Evolutionary conservation across 2,329 filamentous ascomycete genomes (phyloP).

Genomic region (Hypoxylon sp.): DNA sequence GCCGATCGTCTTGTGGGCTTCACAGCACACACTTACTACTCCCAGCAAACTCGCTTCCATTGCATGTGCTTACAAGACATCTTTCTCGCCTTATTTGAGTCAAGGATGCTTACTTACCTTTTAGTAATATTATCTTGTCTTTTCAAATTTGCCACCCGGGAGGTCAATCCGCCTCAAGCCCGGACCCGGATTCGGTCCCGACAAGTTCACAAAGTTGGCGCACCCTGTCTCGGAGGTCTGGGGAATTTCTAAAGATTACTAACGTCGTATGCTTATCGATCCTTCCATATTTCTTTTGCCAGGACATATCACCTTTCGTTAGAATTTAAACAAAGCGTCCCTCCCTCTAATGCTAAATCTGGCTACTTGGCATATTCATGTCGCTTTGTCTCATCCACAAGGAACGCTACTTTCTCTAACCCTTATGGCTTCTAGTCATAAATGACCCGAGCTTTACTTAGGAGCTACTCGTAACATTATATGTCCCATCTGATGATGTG

Average conservation of each 20-base stretch:
- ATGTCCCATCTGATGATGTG: slow-evolving; percentile 4
- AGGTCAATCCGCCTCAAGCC: neutral
- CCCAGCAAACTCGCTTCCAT: slow-evolving; percentile 2
- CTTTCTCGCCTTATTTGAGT: neutral
- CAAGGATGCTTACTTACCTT: slow-evolving; percentile 10
- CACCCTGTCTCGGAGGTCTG: slow-evolving; percentile 1
- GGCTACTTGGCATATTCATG: slow-evolving; percentile 5
- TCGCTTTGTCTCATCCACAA: slow-evolving; percentile 23
- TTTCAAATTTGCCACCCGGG: neutral
- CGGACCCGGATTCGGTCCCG: slow-evolving; percentile 32
- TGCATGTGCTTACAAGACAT: slow-evolving; percentile 1
- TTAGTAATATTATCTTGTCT: neutral
- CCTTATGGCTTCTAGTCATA: neutral
- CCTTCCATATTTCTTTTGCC: slow-evolving; percentile 26
- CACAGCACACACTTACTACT: neutral
- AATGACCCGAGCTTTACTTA: neutral
- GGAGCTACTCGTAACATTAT: neutral
- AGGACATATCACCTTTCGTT: neutral
- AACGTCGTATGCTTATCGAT: slow-evolving; percentile 40
- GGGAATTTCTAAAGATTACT: slow-evolving; percentile 19
- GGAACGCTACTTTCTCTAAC: slow-evolving; percentile 1
- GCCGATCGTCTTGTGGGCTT: slow-evolving; percentile 5
- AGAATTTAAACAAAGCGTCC: neutral
- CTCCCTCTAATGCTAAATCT: slow-evolving; percentile 13
- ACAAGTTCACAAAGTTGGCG: slow-evolving; percentile 4